These are phyloP conservation scores for Podila minutissima DNA, from an alignment of 192 early-diverging fungal genomes.

Conservation along the genomic window DNA sequence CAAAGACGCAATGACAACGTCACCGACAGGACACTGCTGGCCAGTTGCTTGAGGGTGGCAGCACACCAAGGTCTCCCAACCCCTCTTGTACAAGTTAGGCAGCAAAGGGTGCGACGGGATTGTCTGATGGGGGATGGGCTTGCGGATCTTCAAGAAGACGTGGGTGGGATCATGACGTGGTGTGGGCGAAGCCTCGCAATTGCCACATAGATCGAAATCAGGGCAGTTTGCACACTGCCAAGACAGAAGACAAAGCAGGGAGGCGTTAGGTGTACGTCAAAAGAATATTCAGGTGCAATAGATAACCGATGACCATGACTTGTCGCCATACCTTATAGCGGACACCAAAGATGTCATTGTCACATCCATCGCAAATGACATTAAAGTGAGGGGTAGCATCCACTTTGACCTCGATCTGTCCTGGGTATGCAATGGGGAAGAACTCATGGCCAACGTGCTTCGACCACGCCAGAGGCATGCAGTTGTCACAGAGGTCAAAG, in stretches of 20 bases:
- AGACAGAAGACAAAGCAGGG: neutral
- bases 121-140: constrained; percentile 33
- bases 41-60: neutral
- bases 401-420: constrained; percentile 29
- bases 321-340: constrained; percentile 58
- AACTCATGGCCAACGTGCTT: constrained; percentile 59
- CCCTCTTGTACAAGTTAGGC: constrained; percentile 51
- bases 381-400: constrained; percentile 44
- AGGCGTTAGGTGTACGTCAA: neutral
- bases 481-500: constrained; percentile 68
- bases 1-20: neutral
- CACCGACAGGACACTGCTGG: constrained; percentile 2
- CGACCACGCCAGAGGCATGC: constrained; percentile 53
- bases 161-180: constrained; percentile 52
- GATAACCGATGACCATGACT: neutral
- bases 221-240: constrained; percentile 64
- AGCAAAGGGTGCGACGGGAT: constrained; percentile 24
- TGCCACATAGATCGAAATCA: constrained; percentile 72
- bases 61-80: constrained; percentile 12
- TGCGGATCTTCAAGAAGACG: constrained; percentile 59
- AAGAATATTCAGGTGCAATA: neutral
- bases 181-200: constrained; percentile 58
- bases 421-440: constrained; percentile 35
- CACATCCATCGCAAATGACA: constrained; percentile 59
- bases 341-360: constrained; percentile 52